Percentiles rank a stretch among this genome's conserved stretches.
These are phyloP conservation scores for Pisolithus orientalis DNA, from an alignment of 768 basidiomycete genomes.

Conservation along the genomic window DNA sequence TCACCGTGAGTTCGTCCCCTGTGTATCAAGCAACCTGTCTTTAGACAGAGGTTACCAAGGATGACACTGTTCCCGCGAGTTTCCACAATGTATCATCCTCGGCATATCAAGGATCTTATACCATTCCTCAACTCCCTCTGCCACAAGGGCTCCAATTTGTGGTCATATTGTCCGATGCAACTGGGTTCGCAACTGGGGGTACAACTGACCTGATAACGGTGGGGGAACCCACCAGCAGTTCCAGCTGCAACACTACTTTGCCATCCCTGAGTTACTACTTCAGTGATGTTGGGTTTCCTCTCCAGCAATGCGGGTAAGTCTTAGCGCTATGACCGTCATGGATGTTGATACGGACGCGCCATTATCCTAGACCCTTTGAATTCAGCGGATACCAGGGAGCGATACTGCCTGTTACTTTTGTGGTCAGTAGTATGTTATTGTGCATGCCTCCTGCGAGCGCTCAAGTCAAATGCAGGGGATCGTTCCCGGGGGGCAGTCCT, in stretches of 20 bases:
- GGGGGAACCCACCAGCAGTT: constrained; percentile 34
- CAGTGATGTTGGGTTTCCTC: constrained; percentile 36
- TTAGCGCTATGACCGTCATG: background rate
- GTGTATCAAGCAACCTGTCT: background rate
- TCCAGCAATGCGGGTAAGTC: constrained; percentile 57
- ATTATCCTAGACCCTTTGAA: constrained; percentile 22
- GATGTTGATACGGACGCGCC: constrained; percentile 2
- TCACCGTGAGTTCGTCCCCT: too few relatives aligned
- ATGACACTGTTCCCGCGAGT: constrained; percentile 41
- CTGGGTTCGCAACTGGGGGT: constrained; percentile 5
- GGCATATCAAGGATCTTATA: constrained; percentile 51
- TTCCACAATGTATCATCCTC: constrained; percentile 49
- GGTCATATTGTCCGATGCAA: constrained; percentile 65
- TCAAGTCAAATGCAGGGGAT: constrained; percentile 36
- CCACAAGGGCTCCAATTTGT: constrained; percentile 36
- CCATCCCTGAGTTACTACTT: constrained; percentile 43
- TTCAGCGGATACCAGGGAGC: too few relatives aligned
- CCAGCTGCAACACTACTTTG: constrained; percentile 43
- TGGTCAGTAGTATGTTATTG: too few relatives aligned
- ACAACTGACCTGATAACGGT: constrained; percentile 30
- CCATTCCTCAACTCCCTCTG: constrained; percentile 38
- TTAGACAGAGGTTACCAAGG: constrained; percentile 28
- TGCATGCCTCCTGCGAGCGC: background rate
- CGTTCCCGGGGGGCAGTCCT: constrained; percentile 54
- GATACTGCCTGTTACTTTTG: too few relatives aligned